Base-by-base conservation (phyloP, 2,329 filamentous ascomycete species). In the Trichoderma pleuroti region DNA sequence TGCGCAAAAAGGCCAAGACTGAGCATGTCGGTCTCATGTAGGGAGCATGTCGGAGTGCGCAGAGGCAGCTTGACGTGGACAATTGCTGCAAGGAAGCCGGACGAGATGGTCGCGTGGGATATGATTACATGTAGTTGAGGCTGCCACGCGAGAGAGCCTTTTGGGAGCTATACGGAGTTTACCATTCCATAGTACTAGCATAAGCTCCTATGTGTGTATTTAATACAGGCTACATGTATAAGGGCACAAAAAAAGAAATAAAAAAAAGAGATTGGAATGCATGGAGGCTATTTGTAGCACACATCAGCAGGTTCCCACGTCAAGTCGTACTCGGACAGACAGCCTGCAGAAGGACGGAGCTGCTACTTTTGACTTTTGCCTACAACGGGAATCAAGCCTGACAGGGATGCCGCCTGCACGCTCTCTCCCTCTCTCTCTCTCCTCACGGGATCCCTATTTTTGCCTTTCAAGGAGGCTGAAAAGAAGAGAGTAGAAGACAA, bases 61-160 rank as follows among this genome's bases (percentile, higher is more conserved):
- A 54, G 12, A 67, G 36, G 52, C 36, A 59, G 52, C 64, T 67
- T 49, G 64, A 67, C 64, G 64, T 67, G 64, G 64, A 57, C 62
- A 54, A 54, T 36, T 32, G 34, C 63, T 24, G 26, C 39, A 46
- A 28, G 36, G 61, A 14, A 57, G 64, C 26, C 34, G 30, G 34
- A 28, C 32, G 24, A 65, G 30, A 39, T 39, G 32, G 32, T 10
- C 30, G 46, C 18, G 14, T 26, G 16, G 42, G 42, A 49, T 21
- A n/a, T 30, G 39, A 42, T 42, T 32, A 32, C 8, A 2, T 42
- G 28, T 42, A 49, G 30, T 21, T 21, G 57, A 36, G 57, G 57
- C 21, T 61, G 57, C 28, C 24, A 12, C 34, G 36, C 34, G 34
- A 49, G 34, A 11, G 24, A 56, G 52, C 26, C n/a, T n/a, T 16